Evolutionary conservation across 345 rosid species (phyloP), one percentile per base, ranked within the genome.

Genomic region (Capsella bursapastoris): DNA sequence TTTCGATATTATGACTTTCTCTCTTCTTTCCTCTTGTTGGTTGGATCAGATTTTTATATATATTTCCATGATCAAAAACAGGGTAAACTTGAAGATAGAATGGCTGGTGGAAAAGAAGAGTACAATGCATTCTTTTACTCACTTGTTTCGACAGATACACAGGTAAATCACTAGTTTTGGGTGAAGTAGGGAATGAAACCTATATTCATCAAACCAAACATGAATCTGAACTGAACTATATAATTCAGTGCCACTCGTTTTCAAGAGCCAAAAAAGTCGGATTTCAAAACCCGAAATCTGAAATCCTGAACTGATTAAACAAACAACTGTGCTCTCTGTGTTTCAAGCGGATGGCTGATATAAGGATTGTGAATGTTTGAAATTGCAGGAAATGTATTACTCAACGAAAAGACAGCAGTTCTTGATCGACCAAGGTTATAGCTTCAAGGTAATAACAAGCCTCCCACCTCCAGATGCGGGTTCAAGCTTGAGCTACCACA

Each of bases 81-180:
- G 98, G 99, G 99, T 76, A 95, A 88, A 76, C 84, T 81, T 37
- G 91, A 95, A 87, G 99, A 95, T 83, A 88, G 99, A 82, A 85
- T 89, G 94, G 96, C 98, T 10, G 98, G 99, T 72, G 98, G 99
- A 43, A 92, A 89, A 86, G 99, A 92, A 84, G 98, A 95, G 74
- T 95, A 92, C 82, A 92, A 92, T 73, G 97, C 99, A 15, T 95
- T 92, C 79, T 95, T 92, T 80, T 95, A 95, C 79, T 95, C 99
- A 8, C 93, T 92, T 71, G 99, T 92, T 53, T 95, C 98, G 31
- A 95, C 94, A 18, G 97, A 92, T 78, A 92, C 99, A 67, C 99
- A 95, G 88, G 98, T 89, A 68, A 49, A 57, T 32, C 53, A 35
- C 35, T 32, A 15, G 50, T n/a, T 22, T 16, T 34, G 57, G 14